A percentile compares a stretch with the other conserved stretches of the same genome.
Evolutionary conservation across 2,329 filamentous ascomycete species (phyloP).

Genomic region (Aspergillus brasiliensis): DNA sequence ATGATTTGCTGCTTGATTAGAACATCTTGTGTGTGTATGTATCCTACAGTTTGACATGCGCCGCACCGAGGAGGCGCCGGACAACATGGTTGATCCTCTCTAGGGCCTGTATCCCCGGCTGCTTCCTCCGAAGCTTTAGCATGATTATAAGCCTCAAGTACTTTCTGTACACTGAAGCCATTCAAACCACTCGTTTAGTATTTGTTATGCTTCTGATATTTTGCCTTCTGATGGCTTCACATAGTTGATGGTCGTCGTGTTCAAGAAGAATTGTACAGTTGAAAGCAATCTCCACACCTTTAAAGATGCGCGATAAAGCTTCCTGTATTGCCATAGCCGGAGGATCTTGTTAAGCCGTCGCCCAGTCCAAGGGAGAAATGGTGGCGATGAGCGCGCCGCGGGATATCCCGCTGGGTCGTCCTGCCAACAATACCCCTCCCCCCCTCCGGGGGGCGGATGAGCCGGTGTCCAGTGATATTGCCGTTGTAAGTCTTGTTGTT

Average conservation of each 20-base stretch:
- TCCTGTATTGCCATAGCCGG: background rate
- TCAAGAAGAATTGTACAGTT: slow-evolving; percentile 15
- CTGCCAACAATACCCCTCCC: too few species aligned
- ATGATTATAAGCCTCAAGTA: background rate
- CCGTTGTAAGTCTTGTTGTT: too few species aligned
- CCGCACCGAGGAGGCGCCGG: background rate
- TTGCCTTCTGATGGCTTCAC: background rate
- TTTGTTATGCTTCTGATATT: background rate
- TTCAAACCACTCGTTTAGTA: background rate
- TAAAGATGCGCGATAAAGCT: slow-evolving; percentile 13
- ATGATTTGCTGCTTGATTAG: too few species aligned
- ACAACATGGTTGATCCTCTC: background rate
- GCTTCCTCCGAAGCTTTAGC: background rate
- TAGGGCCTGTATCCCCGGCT: background rate
- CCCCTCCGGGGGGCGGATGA: too few species aligned
- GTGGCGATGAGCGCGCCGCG: too few species aligned
- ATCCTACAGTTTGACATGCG: background rate
- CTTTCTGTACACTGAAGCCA: background rate
- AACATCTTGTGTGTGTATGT: background rate
- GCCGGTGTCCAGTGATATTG: too few species aligned
- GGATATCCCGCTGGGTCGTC: too few species aligned
- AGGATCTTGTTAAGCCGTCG: too few species aligned
- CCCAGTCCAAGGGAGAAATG: too few species aligned
- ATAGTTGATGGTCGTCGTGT: slow-evolving; percentile 12
- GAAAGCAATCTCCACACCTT: slow-evolving; percentile 19